Evolutionary conservation across 2,329 filamentous ascomycete genomes (phyloP), one percentile per base, ranked within the genome.

Genomic region (Exserohilum rostratum): DNA sequence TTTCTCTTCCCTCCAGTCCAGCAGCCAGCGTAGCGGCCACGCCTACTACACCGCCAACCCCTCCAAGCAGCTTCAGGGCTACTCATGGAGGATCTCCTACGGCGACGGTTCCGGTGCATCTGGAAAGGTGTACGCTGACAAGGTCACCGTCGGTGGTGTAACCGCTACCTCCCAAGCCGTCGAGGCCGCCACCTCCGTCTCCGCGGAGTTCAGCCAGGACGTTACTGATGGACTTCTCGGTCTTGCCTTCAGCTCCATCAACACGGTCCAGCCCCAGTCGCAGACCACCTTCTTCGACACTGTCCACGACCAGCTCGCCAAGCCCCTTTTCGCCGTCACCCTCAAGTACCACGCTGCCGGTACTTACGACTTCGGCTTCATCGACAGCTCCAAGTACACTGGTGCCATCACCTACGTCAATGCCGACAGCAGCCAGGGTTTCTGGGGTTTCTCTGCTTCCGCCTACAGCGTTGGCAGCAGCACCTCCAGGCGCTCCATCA

Each of bases 81-180:
- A 79, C 58, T 79, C 73, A 20, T 90, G 87, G 86, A 71, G 73
- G 6, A 87, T 90, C 65, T 75, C 69, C 13, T 90, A 90, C 63
- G 87, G 85, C 20, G 88, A 90, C 61, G 85, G 85, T 12, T 85
- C 84, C 39, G 80, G 79, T 34, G 88, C 88, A 15, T 78, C 74
- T 40, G 88, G 88, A 37, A 81, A 82, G 44, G 87, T 90, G 50
- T 89, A 87, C 73, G 80, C 78, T 27, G 88, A 90, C 71, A 83
- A 79, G 43, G 87, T 90, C 37, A 77, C 77, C 18, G 80, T 90
- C 22, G 87, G 86, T 40, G 77, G 78, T 27, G 82, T 87, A 2
- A 83, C 78, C 25, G 85, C 87, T 30, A 79, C 79, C 2, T 69
- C 73, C 2, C 88, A 90, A 72, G 86, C 87, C 7, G 83, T 91